These are phyloP conservation scores for Porcisia deanei DNA, from an alignment of 208 protist species.

Conservation along the genomic window DNA sequence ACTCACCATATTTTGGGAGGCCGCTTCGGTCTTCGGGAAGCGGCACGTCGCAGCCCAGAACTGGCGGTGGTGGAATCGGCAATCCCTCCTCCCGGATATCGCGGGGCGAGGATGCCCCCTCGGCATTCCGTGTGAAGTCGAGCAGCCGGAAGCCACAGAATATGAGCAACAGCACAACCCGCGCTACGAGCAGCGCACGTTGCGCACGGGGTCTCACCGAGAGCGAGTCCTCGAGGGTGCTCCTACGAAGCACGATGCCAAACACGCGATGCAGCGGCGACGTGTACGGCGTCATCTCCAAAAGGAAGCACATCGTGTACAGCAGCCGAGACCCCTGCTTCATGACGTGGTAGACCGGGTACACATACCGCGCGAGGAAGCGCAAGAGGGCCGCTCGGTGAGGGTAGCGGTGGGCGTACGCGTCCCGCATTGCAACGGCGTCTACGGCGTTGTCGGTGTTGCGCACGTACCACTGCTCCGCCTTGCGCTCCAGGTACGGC, in stretches of 20 bases:
- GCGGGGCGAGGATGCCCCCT: slow-evolving; percentile 15
- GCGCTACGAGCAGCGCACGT: slow-evolving; percentile 52
- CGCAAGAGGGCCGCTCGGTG: slow-evolving; percentile 35
- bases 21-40: slow-evolving; percentile 20
- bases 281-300: slow-evolving; percentile 74
- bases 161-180: slow-evolving; percentile 62
- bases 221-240: slow-evolving; percentile 41
- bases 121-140: slow-evolving; percentile 47
- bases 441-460: slow-evolving; percentile 51
- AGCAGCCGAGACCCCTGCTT: slow-evolving; percentile 38
- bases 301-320: slow-evolving; percentile 60
- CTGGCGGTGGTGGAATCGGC: slow-evolving; percentile 67
- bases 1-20: slow-evolving; percentile 49
- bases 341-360: slow-evolving; percentile 56
- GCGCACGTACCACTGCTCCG: slow-evolving; percentile 47
- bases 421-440: slow-evolving; percentile 45
- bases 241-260: slow-evolving; percentile 55
- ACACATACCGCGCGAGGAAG: slow-evolving; percentile 47
- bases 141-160: slow-evolving; percentile 69
- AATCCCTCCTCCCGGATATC: slow-evolving; percentile 35
- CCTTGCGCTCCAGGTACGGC: slow-evolving; percentile 59
- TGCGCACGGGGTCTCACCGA: slow-evolving; percentile 38
- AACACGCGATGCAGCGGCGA: slow-evolving; percentile 56
- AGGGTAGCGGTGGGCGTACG: slow-evolving; percentile 47
- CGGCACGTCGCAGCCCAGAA: slow-evolving; percentile 56